Percentiles rank a stretch among this genome's conserved stretches.
Conservation (phyloP, 495 filamentous ascomycete genomes). For the Daldinia grandis region DNA sequence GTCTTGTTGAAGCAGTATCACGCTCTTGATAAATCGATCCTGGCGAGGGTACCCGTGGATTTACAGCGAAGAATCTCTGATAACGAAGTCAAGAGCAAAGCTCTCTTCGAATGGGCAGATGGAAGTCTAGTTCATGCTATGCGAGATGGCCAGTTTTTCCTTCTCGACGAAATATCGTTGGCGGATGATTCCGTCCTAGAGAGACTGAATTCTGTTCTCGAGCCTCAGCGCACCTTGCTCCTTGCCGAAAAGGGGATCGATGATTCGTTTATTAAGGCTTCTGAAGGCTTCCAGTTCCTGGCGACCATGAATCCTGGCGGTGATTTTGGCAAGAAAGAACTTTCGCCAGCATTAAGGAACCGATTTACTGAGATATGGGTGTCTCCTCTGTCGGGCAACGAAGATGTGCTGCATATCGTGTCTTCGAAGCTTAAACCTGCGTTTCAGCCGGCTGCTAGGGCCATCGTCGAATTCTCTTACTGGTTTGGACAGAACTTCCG, state of each 20-base stretch:
- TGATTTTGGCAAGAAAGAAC: constrained; percentile 96
- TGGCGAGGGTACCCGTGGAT: constrained; percentile 55
- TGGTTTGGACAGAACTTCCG: constrained; percentile 89
- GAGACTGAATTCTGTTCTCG: constrained; percentile 95
- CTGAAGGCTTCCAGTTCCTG: constrained; percentile 91
- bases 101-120: constrained; percentile 96
- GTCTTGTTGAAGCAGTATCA: constrained; percentile 54
- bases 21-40: constrained; percentile 36
- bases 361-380: constrained; percentile 99
- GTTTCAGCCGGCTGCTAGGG: constrained; percentile 60
- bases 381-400: constrained; percentile 77
- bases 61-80: constrained; percentile 65
- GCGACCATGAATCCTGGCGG: constrained; percentile 99
- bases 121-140: constrained; percentile 95
- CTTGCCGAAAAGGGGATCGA: constrained; percentile 92
- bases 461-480: constrained; percentile 85
- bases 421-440: constrained; percentile 68
- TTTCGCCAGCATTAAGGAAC: constrained; percentile 93
- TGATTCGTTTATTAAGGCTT: constrained; percentile 78
- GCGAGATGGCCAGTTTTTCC: constrained; percentile 86
- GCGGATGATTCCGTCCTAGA: constrained; percentile 98
- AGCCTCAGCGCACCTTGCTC: constrained; percentile 83
- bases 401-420: constrained; percentile 90
- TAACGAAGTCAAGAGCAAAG: constrained; percentile 70
- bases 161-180: constrained; percentile 97